Conservation (phyloP, 768 basidiomycete genomes). For the Termitomyces sp. region DNA sequence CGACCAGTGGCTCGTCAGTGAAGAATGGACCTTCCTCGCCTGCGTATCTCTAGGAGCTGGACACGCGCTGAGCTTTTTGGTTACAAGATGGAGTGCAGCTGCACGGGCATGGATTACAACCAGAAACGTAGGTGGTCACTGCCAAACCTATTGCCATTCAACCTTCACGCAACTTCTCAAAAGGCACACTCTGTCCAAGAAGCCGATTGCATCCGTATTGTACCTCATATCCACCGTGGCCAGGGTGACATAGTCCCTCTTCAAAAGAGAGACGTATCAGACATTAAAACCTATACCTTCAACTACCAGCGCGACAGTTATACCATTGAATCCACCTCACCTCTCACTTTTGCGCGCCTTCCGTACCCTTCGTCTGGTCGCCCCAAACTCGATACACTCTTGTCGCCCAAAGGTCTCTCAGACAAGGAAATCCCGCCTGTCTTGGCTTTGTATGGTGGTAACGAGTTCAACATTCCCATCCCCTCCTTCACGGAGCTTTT, state of each 20-base stretch:
- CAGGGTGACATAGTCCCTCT: constrained; percentile 87
- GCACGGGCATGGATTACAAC: constrained; percentile 83
- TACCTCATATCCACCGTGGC: constrained; percentile 80
- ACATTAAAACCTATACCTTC: constrained; percentile 76
- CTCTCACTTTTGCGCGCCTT: constrained; percentile 69
- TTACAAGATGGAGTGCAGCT: constrained; percentile 85
- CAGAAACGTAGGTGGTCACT: constrained; percentile 47
- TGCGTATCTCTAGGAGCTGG: constrained; percentile 81
- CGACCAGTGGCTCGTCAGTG: constrained; percentile 86
- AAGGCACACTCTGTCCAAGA: constrained; percentile 64
- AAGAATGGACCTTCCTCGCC: constrained; percentile 97
- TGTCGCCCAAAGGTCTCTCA: constrained; percentile 55
- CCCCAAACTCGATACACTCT: constrained; percentile 69
- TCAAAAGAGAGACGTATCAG: constrained; percentile 55
- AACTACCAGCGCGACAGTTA: constrained; percentile 96
- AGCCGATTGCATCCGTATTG: constrained; percentile 79
- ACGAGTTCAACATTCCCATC: constrained; percentile 96
- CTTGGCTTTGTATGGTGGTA: constrained; percentile 77
- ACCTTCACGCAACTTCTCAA: constrained; percentile 16
- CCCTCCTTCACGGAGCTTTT: constrained; percentile 93
- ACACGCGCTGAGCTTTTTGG: constrained; percentile 90
- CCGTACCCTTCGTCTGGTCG: constrained; percentile 82
- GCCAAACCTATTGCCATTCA: not conserved
- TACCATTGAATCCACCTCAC: constrained; percentile 56
- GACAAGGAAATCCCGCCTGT: constrained; percentile 48